Evolutionary conservation across 441 rosid genomes (phyloP).

Genomic region (Syzygium syzygioides): DNA sequence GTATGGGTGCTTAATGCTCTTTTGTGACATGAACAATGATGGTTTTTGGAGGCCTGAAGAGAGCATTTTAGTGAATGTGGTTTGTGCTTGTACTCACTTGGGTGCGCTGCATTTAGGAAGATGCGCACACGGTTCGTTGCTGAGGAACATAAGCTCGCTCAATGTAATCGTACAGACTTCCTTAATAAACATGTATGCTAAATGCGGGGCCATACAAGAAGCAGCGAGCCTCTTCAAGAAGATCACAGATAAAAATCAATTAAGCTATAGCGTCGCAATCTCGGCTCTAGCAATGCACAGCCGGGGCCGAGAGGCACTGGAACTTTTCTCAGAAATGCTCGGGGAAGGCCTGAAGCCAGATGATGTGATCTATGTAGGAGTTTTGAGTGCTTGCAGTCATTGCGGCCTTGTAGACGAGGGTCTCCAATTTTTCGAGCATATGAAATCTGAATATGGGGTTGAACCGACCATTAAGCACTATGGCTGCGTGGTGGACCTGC

Average conservation of each 20-base stretch:
- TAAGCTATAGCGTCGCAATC: constrained; percentile 48
- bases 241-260: constrained; percentile 28
- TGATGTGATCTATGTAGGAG: constrained; percentile 46
- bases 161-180: constrained; percentile 52
- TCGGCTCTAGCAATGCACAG: constrained; percentile 64
- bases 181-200: constrained; percentile 53
- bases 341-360: constrained; percentile 43
- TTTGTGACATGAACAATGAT: constrained; percentile 19
- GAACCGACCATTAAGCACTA: constrained; percentile 46
- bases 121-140: constrained; percentile 33
- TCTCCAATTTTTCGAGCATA: constrained; percentile 28
- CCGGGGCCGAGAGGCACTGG: constrained; percentile 42
- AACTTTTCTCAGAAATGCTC: constrained; percentile 42
- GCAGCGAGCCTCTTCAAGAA: constrained; percentile 31
- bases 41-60: constrained; percentile 46
- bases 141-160: constrained; percentile 44
- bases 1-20: constrained; percentile 24
- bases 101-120: constrained; percentile 42
- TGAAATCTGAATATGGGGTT: constrained; percentile 24
- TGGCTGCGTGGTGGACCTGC: constrained; percentile 58
- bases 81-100: constrained; percentile 53
- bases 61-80: constrained; percentile 39
- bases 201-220: constrained; percentile 44
- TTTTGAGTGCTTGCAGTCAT: constrained; percentile 58
- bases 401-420: constrained; percentile 52